phyloP scores from a whole-genome alignment of 2,329 filamentous ascomycete species.

The Botrytis hyacinthi region DNA sequence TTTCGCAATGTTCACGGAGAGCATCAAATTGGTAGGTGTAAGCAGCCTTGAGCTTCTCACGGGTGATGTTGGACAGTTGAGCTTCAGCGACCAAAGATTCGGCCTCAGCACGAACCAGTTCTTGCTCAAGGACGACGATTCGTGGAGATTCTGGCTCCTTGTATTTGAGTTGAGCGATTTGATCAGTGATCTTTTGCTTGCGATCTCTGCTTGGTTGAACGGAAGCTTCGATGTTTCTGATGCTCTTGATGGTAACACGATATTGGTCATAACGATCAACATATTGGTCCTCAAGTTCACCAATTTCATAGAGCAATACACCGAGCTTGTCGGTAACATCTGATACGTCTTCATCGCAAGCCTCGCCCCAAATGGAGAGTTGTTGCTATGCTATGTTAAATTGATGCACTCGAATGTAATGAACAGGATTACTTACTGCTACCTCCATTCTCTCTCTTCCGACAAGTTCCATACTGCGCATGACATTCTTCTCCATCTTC shows the following conservation, averaged over 20 bases:
- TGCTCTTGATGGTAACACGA: constrained; percentile 98
- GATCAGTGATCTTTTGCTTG: constrained; percentile 99
- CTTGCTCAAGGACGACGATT: constrained; percentile 96
- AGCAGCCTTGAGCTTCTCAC: constrained; percentile 97
- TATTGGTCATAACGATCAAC: constrained; percentile 99
- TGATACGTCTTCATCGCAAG: constrained; percentile 93
- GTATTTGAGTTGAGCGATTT: constrained; percentile 98
- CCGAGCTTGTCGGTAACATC: constrained; percentile 99
- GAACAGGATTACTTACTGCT: constrained; percentile 63
- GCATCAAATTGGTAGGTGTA: constrained; percentile 99
- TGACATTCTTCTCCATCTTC: constrained; percentile 99
- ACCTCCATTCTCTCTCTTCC: constrained; percentile 97
- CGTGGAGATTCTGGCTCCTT: constrained; percentile 98
- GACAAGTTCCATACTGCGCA: constrained; percentile 96
- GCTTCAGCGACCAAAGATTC: constrained; percentile 98
- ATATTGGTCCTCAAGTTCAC: constrained; percentile 94
- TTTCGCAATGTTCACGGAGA: constrained; percentile 94
- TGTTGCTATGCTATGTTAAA: constrained; percentile 68
- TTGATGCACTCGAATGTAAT: neutral
- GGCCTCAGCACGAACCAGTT: constrained; percentile 95
- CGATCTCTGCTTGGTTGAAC: constrained; percentile 97
- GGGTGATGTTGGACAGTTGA: constrained; percentile 97
- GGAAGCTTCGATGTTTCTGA: constrained; percentile 97
- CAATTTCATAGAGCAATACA: constrained; percentile 88
- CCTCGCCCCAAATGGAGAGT: constrained; percentile 96